A percentile compares a stretch with the other conserved stretches of the same genome.
Evolutionary conservation across 768 basidiomycete genomes (phyloP).

Genomic region (Rhodotorula graminis): DNA sequence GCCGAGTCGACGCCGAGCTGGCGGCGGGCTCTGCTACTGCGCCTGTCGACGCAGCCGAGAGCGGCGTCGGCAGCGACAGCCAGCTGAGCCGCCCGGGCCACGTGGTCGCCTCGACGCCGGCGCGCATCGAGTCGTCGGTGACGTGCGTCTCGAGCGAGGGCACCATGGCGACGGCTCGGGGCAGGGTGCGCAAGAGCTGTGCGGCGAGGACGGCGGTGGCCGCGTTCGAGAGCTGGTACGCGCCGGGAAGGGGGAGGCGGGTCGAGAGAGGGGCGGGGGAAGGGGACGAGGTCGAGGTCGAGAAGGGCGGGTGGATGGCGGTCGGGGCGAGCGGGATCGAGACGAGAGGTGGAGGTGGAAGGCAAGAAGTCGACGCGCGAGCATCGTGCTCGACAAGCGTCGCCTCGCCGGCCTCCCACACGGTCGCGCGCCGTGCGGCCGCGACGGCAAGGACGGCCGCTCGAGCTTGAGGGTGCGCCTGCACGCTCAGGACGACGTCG

Average conservation of each 20-base stretch:
- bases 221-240: slow-evolving; percentile 82
- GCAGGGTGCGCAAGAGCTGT: slow-evolving; percentile 55
- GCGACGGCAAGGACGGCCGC: slow-evolving; percentile 50
- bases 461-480: slow-evolving; percentile 43
- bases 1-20: neutral
- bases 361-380: neutral
- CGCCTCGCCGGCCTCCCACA: slow-evolving; percentile 51
- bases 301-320: neutral
- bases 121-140: slow-evolving; percentile 53
- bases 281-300: too few species aligned
- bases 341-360: neutral
- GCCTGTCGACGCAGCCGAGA: slow-evolving; percentile 34
- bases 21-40: neutral
- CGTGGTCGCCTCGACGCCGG: slow-evolving; percentile 58
- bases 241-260: slow-evolving; percentile 64
- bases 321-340: neutral
- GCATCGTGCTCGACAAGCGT: neutral
- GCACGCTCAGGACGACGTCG: slow-evolving; percentile 45
- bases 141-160: slow-evolving; percentile 47
- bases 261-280: neutral
- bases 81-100: slow-evolving; percentile 86
- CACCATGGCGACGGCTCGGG: slow-evolving; percentile 42
- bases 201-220: slow-evolving; percentile 63
- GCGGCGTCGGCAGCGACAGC: slow-evolving; percentile 12
- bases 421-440: slow-evolving; percentile 51